These are phyloP conservation scores for Podospora fimiseda DNA, from an alignment of 495 filamentous ascomycete species.

Conservation along the genomic window DNA sequence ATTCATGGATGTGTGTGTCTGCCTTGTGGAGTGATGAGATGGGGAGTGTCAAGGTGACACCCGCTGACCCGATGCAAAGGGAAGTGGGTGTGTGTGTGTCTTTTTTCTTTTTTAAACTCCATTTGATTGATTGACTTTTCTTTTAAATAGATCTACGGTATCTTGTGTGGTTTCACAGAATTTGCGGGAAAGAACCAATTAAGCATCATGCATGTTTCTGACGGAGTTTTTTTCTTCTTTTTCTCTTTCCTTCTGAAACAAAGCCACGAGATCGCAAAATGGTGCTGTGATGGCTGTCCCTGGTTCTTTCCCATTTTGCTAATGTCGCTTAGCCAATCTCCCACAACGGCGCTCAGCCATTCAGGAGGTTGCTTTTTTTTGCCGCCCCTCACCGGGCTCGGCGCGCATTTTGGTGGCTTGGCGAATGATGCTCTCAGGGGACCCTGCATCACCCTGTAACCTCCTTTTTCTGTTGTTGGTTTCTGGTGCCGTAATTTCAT, in stretches of 20 bases:
- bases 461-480: slow-evolving; percentile 11
- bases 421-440: too few species aligned
- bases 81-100: too few species aligned
- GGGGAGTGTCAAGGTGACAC: too few species aligned
- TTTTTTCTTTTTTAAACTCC: too few species aligned
- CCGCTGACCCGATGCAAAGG: too few species aligned
- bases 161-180: too few species aligned
- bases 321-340: slow-evolving; percentile 40
- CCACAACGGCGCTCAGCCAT: slow-evolving; percentile 17
- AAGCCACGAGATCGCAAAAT: not conserved
- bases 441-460: slow-evolving; percentile 1
- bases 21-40: too few species aligned
- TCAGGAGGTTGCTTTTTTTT: slow-evolving; percentile 17
- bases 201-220: not conserved
- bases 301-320: slow-evolving; percentile 16
- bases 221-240: too few species aligned
- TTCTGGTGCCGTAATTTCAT: not conserved
- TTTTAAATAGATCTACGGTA: too few species aligned
- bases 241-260: slow-evolving; percentile 6
- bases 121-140: too few species aligned
- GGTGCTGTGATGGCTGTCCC: slow-evolving; percentile 11
- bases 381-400: slow-evolving; percentile 14
- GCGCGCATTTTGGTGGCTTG: not conserved
- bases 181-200: too few species aligned
- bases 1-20: too few species aligned